Base-by-base conservation (phyloP, 306 rosid species). In the Crotalaria pallida region DNA sequence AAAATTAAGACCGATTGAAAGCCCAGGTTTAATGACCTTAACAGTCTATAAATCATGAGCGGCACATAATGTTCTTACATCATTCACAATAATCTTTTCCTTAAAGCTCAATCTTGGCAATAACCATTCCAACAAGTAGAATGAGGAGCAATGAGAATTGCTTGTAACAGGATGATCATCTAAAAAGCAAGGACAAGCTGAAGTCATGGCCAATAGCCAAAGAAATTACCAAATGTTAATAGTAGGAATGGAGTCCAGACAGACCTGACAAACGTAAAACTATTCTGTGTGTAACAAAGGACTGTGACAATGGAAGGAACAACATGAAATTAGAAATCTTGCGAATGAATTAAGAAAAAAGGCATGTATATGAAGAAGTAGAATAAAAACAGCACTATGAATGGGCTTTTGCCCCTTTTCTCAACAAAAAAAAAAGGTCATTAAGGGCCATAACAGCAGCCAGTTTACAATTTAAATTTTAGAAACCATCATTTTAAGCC, bases 251-350 rank as follows among this genome's bases (percentile, higher is more conserved):
- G 65, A 62, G 34, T 69, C 41, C 65, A 66, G 80, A 89, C 65
- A 66, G 80, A 89, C 98, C 98, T 89, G 98, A 81, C 73, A 84
- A 73, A 59, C 84, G 87, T 29, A 86, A 53, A 43, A 82, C 89
- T 48, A 92, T 71, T 61, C 90, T 81, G 86, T 89, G 98, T 12
- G 96, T 89, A 79, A 89, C 89, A 82, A 89, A 88, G 61, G 88
- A 80, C 98, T 92, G 96, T 74, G 77, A 80, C 40, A 68, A 21
- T 40, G 7, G 41, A 74, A 77, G 57, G 73, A 58, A 76, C 71
- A 71, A 48, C 41, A 75, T 43, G 45, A 74, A 70, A 58, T 71
- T 63, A 78, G 67, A 69, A 57, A 71, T 31, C 43, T 65, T 19
- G 40, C 63, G 49, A 67, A 18, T 26, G 65, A 59, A 34, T 77